Percentiles rank a stretch among this genome's conserved stretches.
Conservation (phyloP, 23 red algal species). For the Gracilaria domingensis region DNA sequence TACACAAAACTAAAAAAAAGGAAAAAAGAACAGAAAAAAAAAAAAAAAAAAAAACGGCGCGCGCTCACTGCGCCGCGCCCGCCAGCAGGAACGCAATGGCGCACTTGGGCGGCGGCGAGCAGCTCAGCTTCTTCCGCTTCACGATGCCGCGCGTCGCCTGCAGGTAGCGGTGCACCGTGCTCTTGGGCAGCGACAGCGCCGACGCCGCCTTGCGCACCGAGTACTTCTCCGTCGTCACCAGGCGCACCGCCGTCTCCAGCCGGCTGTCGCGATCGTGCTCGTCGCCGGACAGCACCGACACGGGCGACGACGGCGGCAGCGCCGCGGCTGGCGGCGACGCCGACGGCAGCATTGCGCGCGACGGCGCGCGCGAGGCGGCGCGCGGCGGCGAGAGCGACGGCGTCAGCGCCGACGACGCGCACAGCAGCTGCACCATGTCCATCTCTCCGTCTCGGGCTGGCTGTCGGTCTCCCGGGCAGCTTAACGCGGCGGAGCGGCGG, state of each 20-base stretch:
- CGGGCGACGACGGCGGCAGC: not conserved
- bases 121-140: not conserved
- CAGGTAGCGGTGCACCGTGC: slow-evolving; percentile 57
- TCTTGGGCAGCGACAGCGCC: slow-evolving; percentile 43
- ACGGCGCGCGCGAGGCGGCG: not conserved
- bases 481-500: not conserved
- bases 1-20: not conserved
- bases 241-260: slow-evolving; percentile 41
- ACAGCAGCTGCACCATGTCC: not conserved
- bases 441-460: too few species aligned
- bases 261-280: slow-evolving; percentile 41
- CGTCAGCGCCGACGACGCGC: not conserved
- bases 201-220: slow-evolving; percentile 60
- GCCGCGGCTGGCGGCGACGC: not conserved
- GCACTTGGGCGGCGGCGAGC: slow-evolving; percentile 8
- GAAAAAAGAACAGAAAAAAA: not conserved
- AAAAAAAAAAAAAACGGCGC: not conserved
- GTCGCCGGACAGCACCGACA: slow-evolving; percentile 14
- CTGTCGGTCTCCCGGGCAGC: too few species aligned
- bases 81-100: slow-evolving; percentile 19
- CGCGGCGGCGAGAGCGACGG: not conserved
- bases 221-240: slow-evolving; percentile 22
- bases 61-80: not conserved
- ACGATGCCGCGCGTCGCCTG: slow-evolving; percentile 44
- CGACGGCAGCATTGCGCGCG: not conserved